These are phyloP conservation scores for Fraxinus latifolia DNA, from an alignment of 305 asterid species.

Conservation along the genomic window DNA sequence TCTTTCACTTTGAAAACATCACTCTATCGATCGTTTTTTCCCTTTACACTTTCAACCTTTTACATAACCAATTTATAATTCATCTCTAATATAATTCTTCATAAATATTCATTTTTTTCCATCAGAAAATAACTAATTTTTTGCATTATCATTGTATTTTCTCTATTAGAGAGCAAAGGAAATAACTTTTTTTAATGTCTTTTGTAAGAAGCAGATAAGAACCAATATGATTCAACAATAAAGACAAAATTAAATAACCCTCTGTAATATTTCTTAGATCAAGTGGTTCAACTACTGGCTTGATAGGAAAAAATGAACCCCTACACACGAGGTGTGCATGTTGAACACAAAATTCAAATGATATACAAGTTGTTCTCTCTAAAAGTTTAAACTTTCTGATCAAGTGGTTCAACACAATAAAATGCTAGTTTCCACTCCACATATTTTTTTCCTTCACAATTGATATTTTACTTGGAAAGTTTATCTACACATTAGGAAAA, in stretches of 20 bases:
- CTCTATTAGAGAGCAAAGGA: not conserved
- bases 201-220: not conserved
- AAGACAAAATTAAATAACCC: not conserved
- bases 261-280: not conserved
- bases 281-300: not conserved
- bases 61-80: not conserved
- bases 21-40: not conserved
- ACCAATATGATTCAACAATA: not conserved
- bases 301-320: not conserved
- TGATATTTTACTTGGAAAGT: not conserved
- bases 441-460: not conserved
- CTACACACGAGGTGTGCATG: not conserved
- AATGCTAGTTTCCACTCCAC: not conserved
- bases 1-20: not conserved
- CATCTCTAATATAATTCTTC: not conserved
- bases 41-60: not conserved
- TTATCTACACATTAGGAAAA: not conserved
- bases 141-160: not conserved
- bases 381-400: not conserved
- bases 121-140: not conserved
- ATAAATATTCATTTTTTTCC: not conserved
- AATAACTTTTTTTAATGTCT: not conserved
- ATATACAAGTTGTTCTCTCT: not conserved
- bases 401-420: not conserved
- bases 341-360: not conserved